phyloP scores from a whole-genome alignment of 805 yeast genomes.

The Candida cerambycidarum region DNA sequence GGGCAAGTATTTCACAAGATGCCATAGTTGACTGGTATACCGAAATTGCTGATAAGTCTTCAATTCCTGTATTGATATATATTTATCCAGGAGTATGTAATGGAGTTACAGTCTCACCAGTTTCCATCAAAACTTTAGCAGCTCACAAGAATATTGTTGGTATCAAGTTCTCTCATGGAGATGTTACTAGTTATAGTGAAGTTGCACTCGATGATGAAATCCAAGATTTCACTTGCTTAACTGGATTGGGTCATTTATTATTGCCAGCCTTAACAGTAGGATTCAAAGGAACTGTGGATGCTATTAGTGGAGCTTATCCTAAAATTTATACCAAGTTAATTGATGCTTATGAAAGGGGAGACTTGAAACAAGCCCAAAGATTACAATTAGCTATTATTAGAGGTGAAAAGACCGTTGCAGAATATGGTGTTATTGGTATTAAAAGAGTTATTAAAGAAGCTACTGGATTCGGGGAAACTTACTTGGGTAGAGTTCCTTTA shows the following conservation, averaged over 20 bases:
- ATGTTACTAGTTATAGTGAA: constrained; percentile 46
- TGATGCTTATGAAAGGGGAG: constrained; percentile 38
- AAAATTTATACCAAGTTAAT: constrained; percentile 45
- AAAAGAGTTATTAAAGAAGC: constrained; percentile 39
- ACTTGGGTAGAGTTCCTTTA: constrained; percentile 49
- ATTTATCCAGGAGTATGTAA: constrained; percentile 53
- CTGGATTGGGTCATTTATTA: constrained; percentile 54
- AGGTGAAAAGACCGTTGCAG: constrained; percentile 47
- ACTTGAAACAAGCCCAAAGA: constrained; percentile 39
- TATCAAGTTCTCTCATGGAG: constrained; percentile 51
- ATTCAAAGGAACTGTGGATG: constrained; percentile 53
- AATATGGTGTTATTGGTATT: constrained; percentile 47
- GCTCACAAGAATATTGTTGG: constrained; percentile 51
- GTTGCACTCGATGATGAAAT: constrained; percentile 45
- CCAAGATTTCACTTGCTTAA: constrained; percentile 43
- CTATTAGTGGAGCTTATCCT: constrained; percentile 53
- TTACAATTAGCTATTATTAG: constrained; percentile 44
- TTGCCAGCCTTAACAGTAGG: constrained; percentile 49
- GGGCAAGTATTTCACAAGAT: constrained; percentile 43
- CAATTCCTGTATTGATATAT: constrained; percentile 46
- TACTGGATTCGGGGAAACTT: constrained; percentile 45
- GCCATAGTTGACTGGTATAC: constrained; percentile 48
- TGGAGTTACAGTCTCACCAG: constrained; percentile 35
- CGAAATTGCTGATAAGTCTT: constrained; percentile 42
- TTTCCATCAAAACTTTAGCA: constrained; percentile 41